phyloP scores from a whole-genome alignment of 2,329 filamentous ascomycete species.

The Westerdykella sp. region DNA sequence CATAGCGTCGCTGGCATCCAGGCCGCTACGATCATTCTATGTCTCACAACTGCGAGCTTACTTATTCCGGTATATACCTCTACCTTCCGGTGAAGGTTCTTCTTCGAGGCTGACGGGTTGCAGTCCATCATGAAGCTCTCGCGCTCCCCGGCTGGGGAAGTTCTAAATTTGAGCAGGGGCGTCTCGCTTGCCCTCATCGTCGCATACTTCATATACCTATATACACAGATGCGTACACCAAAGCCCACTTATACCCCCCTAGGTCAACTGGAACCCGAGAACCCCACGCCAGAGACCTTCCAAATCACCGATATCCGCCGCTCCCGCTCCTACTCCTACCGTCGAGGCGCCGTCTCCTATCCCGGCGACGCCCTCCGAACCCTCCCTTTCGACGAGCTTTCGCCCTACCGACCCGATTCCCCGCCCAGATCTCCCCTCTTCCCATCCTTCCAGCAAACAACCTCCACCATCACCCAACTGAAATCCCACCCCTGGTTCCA shows the following conservation, averaged over 20 bases:
- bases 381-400: not conserved
- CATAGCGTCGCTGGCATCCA: conserved; percentile 86
- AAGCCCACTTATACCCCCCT: conserved; percentile 12
- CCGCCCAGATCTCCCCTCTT: not conserved
- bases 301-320: conserved; percentile 5
- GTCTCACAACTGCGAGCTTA: conserved; percentile 66
- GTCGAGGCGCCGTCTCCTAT: too few relatives aligned
- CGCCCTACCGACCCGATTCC: not conserved
- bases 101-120: not conserved
- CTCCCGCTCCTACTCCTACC: not conserved
- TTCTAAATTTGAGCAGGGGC: conserved; percentile 8
- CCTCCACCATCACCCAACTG: not conserved
- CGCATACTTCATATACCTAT: conserved; percentile 12
- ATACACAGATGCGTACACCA: conserved; percentile 10
- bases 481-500: conserved; percentile 1
- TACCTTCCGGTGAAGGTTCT: not conserved
- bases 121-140: conserved; percentile 7
- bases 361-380: too few relatives aligned
- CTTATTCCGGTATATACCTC: conserved; percentile 64
- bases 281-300: conserved; percentile 1
- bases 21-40: conserved; percentile 70
- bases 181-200: conserved; percentile 10
- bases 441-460: not conserved
- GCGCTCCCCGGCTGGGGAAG: conserved; percentile 1
- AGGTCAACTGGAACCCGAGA: conserved; percentile 9